Percentiles rank a stretch among this genome's conserved stretches.
Evolutionary conservation across 1,139 yeast species (phyloP).

Genomic region (Debaryomyces sp.): DNA sequence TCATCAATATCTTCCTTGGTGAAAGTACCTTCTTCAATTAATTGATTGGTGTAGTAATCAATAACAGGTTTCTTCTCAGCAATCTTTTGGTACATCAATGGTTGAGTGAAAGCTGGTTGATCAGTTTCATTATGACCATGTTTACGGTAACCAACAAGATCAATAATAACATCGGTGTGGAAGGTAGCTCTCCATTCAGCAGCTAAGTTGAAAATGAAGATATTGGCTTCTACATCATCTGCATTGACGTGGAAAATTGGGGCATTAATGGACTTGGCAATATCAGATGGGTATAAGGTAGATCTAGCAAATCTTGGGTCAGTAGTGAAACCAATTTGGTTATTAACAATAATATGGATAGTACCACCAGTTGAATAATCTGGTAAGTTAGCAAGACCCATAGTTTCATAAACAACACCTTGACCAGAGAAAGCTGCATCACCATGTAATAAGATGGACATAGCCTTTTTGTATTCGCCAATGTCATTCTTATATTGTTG

Average conservation of each 20-base stretch:
- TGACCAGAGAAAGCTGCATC: constrained; percentile 99
- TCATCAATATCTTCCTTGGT: constrained; percentile 88
- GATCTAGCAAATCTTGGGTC: constrained; percentile 98
- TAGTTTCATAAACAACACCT: constrained; percentile 98
- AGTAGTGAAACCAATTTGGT: constrained; percentile 99
- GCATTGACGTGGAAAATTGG: constrained; percentile 99
- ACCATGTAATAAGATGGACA: constrained; percentile 94
- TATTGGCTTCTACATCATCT: constrained; percentile 93
- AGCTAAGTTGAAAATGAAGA: constrained; percentile 91
- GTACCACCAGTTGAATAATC: constrained; percentile 99
- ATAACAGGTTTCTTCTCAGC: constrained; percentile 87
- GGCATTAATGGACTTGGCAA: constrained; percentile 94
- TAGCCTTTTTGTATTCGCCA: constrained; percentile 80
- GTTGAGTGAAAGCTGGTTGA: constrained; percentile 98
- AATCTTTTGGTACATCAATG: constrained; percentile 91
- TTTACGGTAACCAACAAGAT: constrained; percentile 97
- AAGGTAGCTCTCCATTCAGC: constrained; percentile 98
- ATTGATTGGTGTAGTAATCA: constrained; percentile 80
- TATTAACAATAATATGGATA: constrained; percentile 90
- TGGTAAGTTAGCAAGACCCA: constrained; percentile 91
- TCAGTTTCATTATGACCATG: constrained; percentile 99
- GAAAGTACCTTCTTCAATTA: constrained; percentile 85
- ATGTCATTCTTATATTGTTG: constrained; percentile 90
- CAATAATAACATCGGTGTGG: constrained; percentile 95
- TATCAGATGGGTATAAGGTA: constrained; percentile 96